Evolutionary conservation across 352 stramenopile genomes (phyloP), one percentile per base, ranked within the genome.

Genomic region (Globisporangium heterothallicum): DNA sequence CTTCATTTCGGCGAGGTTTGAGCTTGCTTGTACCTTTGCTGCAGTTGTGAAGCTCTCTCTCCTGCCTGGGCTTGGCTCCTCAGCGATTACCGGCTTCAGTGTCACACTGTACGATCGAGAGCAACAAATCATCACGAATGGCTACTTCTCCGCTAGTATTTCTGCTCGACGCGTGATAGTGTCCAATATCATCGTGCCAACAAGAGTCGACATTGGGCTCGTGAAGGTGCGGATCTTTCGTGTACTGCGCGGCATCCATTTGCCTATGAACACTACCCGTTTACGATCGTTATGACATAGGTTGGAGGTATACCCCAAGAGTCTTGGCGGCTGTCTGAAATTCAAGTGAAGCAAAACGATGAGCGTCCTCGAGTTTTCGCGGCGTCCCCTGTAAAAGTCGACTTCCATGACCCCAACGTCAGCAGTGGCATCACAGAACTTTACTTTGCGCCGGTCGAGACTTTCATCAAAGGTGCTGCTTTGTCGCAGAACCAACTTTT

Each of bases 1-100:
- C 30, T 8, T 3, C n/a, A 36, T 3, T 36, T 8, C 30, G 16
- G 9, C 30, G 6, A 36, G 30, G 16, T 3, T 36, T 13, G 29
- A 3, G 6, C 16, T 50, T 50, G 16, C 4, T 26, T 48, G 3
- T 36, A 18, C 12, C 10, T 29, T 9, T 8, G 13, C 4, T 43
- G 34, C 53, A 74, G 68, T 72, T 46, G 64, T 62, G 1, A 56
- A 64, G 19, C 14, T 77, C 18, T 72, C 64, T 3, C 19, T 74
- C 8, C 48, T 77, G 9, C 60, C 56, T 34, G 52, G 48, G 16
- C 35, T 24, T 5, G 42, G 35, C 22, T 66, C 40, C n/a, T 29
- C 21, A 24, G 8, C 22, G 6, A 32, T 46, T 9, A 62, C 18
- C 25, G 30, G 34, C 36, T 53, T 43, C 9, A 21, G 35, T 46